A percentile compares a stretch with the other conserved stretches of the same genome.
Evolutionary conservation across 192 early-diverging fungal genomes (phyloP).

Genomic region (Coemansia brasiliensis): DNA sequence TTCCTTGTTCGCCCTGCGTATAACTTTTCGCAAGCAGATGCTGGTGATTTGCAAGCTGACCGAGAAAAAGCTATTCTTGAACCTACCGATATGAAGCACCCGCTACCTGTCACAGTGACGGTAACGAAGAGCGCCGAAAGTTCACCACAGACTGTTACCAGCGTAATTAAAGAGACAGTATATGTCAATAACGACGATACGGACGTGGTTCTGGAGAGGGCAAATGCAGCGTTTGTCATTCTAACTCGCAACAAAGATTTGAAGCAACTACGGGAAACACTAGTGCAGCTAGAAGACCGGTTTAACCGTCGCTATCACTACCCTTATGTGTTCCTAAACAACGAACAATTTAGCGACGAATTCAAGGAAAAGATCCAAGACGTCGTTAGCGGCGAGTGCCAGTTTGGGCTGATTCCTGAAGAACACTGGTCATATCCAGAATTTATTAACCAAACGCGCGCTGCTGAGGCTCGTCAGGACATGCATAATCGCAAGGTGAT

Average conservation of each 20-base stretch:
- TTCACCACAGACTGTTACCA: slow-evolving; percentile 18
- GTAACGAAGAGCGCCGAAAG: slow-evolving; percentile 9
- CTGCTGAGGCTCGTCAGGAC: slow-evolving; percentile 55
- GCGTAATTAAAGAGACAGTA: slow-evolving; percentile 18
- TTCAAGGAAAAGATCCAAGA: slow-evolving; percentile 60
- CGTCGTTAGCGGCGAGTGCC: slow-evolving; percentile 37
- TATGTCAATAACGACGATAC: neutral
- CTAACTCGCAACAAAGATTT: slow-evolving; percentile 72
- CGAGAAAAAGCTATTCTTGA: neutral
- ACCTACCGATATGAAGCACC: slow-evolving; percentile 16
- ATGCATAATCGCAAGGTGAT: slow-evolving; percentile 60
- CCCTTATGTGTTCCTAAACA: slow-evolving; percentile 84
- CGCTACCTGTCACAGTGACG: slow-evolving; percentile 31
- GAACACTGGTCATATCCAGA: slow-evolving; percentile 77
- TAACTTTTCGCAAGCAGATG: neutral
- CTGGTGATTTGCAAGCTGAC: neutral
- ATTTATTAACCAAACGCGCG: slow-evolving; percentile 67
- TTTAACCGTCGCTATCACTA: slow-evolving; percentile 77
- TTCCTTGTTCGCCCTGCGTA: slow-evolving; percentile 39
- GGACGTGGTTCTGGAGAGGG: slow-evolving; percentile 23
- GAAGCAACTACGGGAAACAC: slow-evolving; percentile 61
- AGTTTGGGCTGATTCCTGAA: slow-evolving; percentile 63
- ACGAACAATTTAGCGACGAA: slow-evolving; percentile 68
- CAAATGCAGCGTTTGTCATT: slow-evolving; percentile 72
- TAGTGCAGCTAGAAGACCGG: slow-evolving; percentile 69